These are phyloP conservation scores for Acacia pycnantha DNA, from an alignment of 331 rosid genomes.

Conservation along the genomic window DNA sequence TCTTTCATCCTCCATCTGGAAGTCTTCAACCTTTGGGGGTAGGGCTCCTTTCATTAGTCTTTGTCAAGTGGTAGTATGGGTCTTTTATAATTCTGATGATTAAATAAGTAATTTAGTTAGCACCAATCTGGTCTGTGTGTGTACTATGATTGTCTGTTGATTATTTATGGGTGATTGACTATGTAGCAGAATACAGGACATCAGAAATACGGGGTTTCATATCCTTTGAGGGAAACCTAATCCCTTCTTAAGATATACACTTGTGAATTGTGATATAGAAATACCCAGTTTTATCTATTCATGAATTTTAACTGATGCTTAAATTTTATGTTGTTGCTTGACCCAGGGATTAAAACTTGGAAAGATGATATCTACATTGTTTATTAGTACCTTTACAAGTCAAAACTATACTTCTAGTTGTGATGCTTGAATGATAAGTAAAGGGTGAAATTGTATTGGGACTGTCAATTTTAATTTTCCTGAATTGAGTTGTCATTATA, in stretches of 20 bases:
- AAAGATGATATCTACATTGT: background rate
- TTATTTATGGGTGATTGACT: background rate
- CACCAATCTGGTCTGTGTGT: background rate
- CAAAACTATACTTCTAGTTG: background rate
- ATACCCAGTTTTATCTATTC: background rate
- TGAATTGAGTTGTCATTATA: background rate
- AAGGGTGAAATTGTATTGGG: background rate
- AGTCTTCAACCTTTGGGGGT: background rate
- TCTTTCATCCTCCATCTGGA: constrained; percentile 4
- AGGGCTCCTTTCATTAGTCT: constrained; percentile 8
- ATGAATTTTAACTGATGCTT: background rate
- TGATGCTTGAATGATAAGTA: background rate
- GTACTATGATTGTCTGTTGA: background rate
- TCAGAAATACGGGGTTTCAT: background rate
- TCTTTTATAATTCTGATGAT: background rate
- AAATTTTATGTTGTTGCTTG: constrained; percentile 6
- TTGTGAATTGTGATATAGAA: background rate
- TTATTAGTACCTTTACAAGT: background rate
- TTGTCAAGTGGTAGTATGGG: background rate
- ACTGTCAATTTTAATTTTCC: background rate
- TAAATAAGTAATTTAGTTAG: background rate
- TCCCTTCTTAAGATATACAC: background rate
- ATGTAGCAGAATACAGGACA: background rate
- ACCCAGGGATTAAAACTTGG: background rate
- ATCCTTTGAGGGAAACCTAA: background rate